Conservation (phyloP, 177 flowering plant genomes). For the Tripterygium wilfordii region DNA sequence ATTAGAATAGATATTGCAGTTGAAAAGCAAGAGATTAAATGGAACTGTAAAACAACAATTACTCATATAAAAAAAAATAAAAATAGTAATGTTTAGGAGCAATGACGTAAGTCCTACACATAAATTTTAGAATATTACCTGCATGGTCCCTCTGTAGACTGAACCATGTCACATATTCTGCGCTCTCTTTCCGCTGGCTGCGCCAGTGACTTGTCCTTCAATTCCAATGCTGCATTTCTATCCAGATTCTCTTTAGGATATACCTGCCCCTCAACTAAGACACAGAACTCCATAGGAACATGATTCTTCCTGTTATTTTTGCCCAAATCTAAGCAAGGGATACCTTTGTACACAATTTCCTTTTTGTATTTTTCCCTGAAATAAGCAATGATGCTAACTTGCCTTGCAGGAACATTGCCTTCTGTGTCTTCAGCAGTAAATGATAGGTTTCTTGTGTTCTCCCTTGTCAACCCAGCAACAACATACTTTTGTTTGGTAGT, state of each 20-base stretch:
- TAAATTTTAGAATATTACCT: too few species aligned
- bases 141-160: conserved; percentile 44
- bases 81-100: too few species aligned
- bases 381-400: conserved; percentile 36
- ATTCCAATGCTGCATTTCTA: conserved; percentile 7
- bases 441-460: conserved; percentile 10
- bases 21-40: too few species aligned
- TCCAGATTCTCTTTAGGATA: conserved; percentile 50
- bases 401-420: conserved; percentile 14
- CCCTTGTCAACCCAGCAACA: conserved; percentile 33
- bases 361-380: conserved; percentile 38
- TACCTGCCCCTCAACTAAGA: conserved; percentile 62
- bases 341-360: conserved; percentile 27
- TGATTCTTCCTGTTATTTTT: conserved; percentile 30
- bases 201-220: conserved; percentile 32
- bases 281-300: conserved; percentile 83
- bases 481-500: conserved; percentile 45
- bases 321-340: conserved; percentile 72
- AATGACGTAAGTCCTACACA: too few species aligned
- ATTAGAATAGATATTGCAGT: too few species aligned
- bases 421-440: conserved; percentile 35
- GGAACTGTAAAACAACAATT: too few species aligned
- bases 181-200: conserved; percentile 32
- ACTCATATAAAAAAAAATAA: too few species aligned
- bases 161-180: conserved; percentile 35